These are phyloP conservation scores for Fusarium incarnatum DNA, from an alignment of 2,329 filamentous ascomycete genomes.

Conservation along the genomic window DNA sequence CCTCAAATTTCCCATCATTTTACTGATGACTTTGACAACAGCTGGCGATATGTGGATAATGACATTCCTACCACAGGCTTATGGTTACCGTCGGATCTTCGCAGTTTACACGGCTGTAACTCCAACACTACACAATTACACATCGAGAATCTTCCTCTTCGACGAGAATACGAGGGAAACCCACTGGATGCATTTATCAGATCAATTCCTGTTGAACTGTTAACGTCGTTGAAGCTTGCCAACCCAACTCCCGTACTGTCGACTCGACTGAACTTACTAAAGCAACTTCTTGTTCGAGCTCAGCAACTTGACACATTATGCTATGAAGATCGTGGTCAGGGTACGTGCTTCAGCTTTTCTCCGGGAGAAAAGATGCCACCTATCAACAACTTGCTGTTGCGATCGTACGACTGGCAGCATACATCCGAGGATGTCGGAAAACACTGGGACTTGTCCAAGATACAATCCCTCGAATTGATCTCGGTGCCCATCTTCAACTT, in stretches of 20 bases:
- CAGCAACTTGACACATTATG: slow-evolving; percentile 54
- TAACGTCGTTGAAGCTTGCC: slow-evolving; percentile 57
- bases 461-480: slow-evolving; percentile 56
- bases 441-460: slow-evolving; percentile 62
- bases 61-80: slow-evolving; percentile 40
- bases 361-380: slow-evolving; percentile 57
- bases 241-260: slow-evolving; percentile 56
- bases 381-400: slow-evolving; percentile 55
- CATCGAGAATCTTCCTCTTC: slow-evolving; percentile 57
- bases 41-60: slow-evolving; percentile 55
- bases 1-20: not conserved
- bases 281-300: slow-evolving; percentile 55
- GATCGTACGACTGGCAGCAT: slow-evolving; percentile 64
- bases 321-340: slow-evolving; percentile 59
- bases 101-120: slow-evolving; percentile 49
- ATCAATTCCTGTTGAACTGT: slow-evolving; percentile 54
- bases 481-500: slow-evolving; percentile 60
- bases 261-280: slow-evolving; percentile 56
- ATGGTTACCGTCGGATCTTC: slow-evolving; percentile 56
- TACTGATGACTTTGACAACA: slow-evolving; percentile 39
- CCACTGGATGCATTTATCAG: slow-evolving; percentile 52
- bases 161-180: slow-evolving; percentile 51
- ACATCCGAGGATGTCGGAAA: slow-evolving; percentile 50
- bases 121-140: slow-evolving; percentile 50
- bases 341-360: slow-evolving; percentile 57